phyloP scores from a whole-genome alignment of 2,329 filamentous ascomycete species.

The Pseudonectria foliicola region DNA sequence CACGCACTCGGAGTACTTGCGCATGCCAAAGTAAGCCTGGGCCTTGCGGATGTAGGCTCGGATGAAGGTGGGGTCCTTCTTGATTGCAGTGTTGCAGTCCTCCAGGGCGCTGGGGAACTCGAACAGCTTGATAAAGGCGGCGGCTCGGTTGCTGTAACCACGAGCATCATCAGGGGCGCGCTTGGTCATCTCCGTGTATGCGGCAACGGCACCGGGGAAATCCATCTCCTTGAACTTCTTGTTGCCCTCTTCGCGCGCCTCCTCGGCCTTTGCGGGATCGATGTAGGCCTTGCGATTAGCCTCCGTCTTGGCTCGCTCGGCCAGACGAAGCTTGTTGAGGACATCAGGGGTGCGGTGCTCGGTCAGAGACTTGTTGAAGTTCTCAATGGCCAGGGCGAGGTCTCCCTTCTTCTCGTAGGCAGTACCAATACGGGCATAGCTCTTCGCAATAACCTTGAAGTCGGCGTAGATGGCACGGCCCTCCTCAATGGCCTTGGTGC shows the following conservation, averaged over 20 bases:
- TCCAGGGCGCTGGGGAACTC: slow-evolving; percentile 89
- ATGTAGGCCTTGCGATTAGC: slow-evolving; percentile 73
- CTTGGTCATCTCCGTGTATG: slow-evolving; percentile 96
- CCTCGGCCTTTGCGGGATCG: slow-evolving; percentile 85
- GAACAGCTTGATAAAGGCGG: slow-evolving; percentile 93
- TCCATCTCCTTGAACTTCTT: slow-evolving; percentile 95
- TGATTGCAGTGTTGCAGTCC: slow-evolving; percentile 87
- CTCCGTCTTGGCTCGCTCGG: slow-evolving; percentile 80
- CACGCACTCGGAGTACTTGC: slow-evolving; percentile 91
- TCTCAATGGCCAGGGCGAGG: slow-evolving; percentile 69
- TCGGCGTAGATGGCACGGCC: slow-evolving; percentile 86
- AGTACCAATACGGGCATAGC: slow-evolving; percentile 92
- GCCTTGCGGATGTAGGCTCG: slow-evolving; percentile 95
- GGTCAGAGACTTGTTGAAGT: slow-evolving; percentile 89
- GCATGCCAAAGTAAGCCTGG: slow-evolving; percentile 93
- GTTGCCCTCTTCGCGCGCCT: slow-evolving; percentile 91
- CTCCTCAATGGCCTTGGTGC: slow-evolving; percentile 82
- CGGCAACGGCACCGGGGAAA: slow-evolving; percentile 89
- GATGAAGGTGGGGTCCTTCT: slow-evolving; percentile 86
- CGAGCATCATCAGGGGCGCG: slow-evolving; percentile 86
- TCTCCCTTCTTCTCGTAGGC: slow-evolving; percentile 88
- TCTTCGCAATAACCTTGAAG: slow-evolving; percentile 97
- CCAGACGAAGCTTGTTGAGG: slow-evolving; percentile 82
- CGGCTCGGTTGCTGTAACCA: slow-evolving; percentile 94
- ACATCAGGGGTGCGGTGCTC: slow-evolving; percentile 96